phyloP scores from a whole-genome alignment of 2,329 filamentous ascomycete species.

The Stylonectria norvegica region DNA sequence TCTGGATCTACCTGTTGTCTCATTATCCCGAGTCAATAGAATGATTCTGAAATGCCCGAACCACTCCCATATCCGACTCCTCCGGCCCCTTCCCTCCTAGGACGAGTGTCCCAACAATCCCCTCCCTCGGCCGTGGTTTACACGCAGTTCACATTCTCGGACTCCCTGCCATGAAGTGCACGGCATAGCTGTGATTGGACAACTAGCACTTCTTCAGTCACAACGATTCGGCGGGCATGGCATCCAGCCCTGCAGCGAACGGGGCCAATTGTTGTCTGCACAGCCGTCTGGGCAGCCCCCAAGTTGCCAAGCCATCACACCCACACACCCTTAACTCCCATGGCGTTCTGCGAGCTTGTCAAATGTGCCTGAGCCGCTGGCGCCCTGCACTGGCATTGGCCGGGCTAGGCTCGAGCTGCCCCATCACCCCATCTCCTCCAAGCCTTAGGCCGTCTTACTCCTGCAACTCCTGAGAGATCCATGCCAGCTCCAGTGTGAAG shows the following conservation, averaged over 20 bases:
- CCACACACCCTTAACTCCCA: constrained; percentile 17
- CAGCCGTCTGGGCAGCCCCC: constrained; percentile 21
- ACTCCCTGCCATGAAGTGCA: constrained; percentile 13
- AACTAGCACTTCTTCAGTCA: background rate
- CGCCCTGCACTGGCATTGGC: constrained; percentile 17
- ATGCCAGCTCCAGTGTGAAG: constrained; percentile 18
- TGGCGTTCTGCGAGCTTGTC: constrained; percentile 1
- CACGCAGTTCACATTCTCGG: background rate
- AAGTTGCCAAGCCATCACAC: constrained; percentile 12
- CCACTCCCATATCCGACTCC: constrained; percentile 3
- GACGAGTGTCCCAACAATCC: background rate
- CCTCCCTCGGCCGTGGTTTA: background rate
- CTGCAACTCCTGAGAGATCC: constrained; percentile 25
- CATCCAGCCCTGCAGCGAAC: constrained; percentile 17
- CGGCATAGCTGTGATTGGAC: constrained; percentile 3
- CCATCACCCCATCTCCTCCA: constrained; percentile 14
- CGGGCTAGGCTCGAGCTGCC: constrained; percentile 9
- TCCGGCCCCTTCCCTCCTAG: constrained; percentile 2
- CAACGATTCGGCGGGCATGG: constrained; percentile 17
- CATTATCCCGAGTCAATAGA: no score
- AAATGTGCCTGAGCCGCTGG: background rate
- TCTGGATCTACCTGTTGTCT: background rate
- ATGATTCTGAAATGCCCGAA: no score
- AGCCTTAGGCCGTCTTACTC: constrained; percentile 16
- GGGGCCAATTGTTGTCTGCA: constrained; percentile 26